These are phyloP conservation scores for Elsinoe perseae DNA, from an alignment of 2,329 filamentous ascomycete species.

Conservation along the genomic window DNA sequence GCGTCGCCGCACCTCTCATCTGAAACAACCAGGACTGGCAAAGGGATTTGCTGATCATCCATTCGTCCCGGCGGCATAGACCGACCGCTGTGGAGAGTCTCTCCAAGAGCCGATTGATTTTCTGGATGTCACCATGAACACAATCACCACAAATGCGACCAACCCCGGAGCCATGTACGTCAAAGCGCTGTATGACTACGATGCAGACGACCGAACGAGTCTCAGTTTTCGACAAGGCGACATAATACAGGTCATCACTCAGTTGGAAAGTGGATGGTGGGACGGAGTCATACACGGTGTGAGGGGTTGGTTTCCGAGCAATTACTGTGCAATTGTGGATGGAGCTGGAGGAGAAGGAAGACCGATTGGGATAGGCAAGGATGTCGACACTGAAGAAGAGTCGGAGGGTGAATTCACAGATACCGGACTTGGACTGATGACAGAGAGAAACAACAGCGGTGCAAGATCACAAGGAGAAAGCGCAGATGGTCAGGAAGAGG, in stretches of 20 bases:
- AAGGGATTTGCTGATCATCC: slow-evolving; percentile 11
- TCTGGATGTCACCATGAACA: slow-evolving; percentile 38
- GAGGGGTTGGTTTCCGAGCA: slow-evolving; percentile 97
- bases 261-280: slow-evolving; percentile 98
- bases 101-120: neutral
- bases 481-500: slow-evolving; percentile 67
- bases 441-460: slow-evolving; percentile 26
- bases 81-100: slow-evolving; percentile 14
- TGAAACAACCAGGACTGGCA: slow-evolving; percentile 11
- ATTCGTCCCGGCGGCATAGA: slow-evolving; percentile 14
- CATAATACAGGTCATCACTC: slow-evolving; percentile 96
- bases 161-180: slow-evolving; percentile 67
- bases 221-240: slow-evolving; percentile 95
- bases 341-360: slow-evolving; percentile 58
- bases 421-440: slow-evolving; percentile 32
- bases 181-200: slow-evolving; percentile 93
- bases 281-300: slow-evolving; percentile 96
- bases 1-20: slow-evolving; percentile 4
- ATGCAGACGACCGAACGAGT: slow-evolving; percentile 93
- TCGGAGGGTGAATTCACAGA: slow-evolving; percentile 60
- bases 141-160: slow-evolving; percentile 42
- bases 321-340: slow-evolving; percentile 86
- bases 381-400: slow-evolving; percentile 40
- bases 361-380: slow-evolving; percentile 47
- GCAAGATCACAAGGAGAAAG: slow-evolving; percentile 60